Base-by-base conservation (phyloP, 202 grass and related monocot genomes). In the Carex arenaria region DNA sequence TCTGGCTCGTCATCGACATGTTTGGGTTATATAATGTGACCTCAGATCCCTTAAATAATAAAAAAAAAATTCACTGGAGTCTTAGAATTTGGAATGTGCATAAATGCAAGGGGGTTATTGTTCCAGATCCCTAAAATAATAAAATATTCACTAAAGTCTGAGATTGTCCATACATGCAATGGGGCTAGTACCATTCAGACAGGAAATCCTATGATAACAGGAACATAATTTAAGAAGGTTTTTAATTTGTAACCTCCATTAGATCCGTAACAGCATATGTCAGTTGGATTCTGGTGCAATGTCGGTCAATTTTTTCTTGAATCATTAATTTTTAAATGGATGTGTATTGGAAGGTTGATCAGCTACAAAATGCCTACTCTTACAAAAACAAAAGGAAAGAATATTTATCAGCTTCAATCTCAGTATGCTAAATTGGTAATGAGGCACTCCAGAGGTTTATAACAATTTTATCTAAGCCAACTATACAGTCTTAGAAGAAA, bases 1-100 rank as follows among this genome's bases (percentile, higher is more conserved):
- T 78, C 82, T 90, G 84, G 83, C 94, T 97, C 66, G 94, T 97
- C 72, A 88, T 92, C n/a, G 94, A 97, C 85, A 84, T 53, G 54
- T 63, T 87, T 84, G 94, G 94, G 30, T 85, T 85, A 64, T 97
- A 97, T 82, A 92, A 80, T 30, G 85, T 82, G 70, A 83, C 81
- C 67, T 86, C 83, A 82, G 91, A 83, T 64, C 85, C 80, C 87
- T 86, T 36, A 17, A 10, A 11, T 79, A 10, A 20, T 61, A 57
- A 57, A 53, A 22, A 82, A 54, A 22, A 82, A 54, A 55, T 66
- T 67, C 14, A 31, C 47, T 9, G 30, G 62, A 18, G 36, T 68
- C 3, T 47, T 54, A 17, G 15, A 84, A 55, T 17, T 82, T 51
- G 42, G 23, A 61, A 20, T 11, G 13, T 66, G 71, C 7, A 80